Percentiles rank a stretch among this genome's conserved stretches.
Conservation (phyloP, 2,329 filamentous ascomycete species). For the Hymenoscyphus scutula region DNA sequence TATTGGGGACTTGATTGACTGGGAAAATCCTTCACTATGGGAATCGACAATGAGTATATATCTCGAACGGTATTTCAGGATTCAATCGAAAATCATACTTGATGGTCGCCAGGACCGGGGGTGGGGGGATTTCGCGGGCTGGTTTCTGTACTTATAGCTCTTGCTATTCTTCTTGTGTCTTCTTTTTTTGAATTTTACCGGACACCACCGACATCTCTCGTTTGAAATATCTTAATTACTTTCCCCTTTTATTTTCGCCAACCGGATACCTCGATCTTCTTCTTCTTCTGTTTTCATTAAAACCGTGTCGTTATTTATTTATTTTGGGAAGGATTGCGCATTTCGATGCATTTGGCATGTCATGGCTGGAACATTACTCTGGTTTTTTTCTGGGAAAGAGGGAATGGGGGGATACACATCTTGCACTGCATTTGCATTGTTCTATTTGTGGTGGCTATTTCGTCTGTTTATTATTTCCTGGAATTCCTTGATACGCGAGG, state of each 20-base stretch:
- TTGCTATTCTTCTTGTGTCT: slow-evolving; percentile 11
- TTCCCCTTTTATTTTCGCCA: slow-evolving; percentile 5
- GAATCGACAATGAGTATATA: neutral
- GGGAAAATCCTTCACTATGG: slow-evolving; percentile 12
- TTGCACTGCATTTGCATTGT: slow-evolving; percentile 27
- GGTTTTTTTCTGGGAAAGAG: neutral
- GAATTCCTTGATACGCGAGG: neutral
- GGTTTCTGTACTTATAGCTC: slow-evolving; percentile 30
- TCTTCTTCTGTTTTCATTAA: slow-evolving; percentile 3
- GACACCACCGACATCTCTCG: slow-evolving; percentile 16
- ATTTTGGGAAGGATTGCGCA: slow-evolving; percentile 13
- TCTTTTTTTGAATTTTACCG: neutral
- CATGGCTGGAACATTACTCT: slow-evolving; percentile 21
- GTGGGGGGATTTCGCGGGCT: slow-evolving; percentile 33
- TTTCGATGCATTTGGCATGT: slow-evolving; percentile 26
- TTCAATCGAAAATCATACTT: slow-evolving; percentile 23
- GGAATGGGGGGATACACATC: slow-evolving; percentile 24
- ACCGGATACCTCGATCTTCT: neutral
- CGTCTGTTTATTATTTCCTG: neutral
- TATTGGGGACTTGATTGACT: slow-evolving; percentile 17
- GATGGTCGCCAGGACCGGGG: slow-evolving; percentile 26
- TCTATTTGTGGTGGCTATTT: neutral
- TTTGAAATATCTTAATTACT: slow-evolving; percentile 5
- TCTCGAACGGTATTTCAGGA: slow-evolving; percentile 5
- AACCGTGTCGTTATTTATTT: slow-evolving; percentile 16